These are phyloP conservation scores for Peniophora sp. DNA, from an alignment of 1,284 basidiomycete species.

Conservation along the genomic window DNA sequence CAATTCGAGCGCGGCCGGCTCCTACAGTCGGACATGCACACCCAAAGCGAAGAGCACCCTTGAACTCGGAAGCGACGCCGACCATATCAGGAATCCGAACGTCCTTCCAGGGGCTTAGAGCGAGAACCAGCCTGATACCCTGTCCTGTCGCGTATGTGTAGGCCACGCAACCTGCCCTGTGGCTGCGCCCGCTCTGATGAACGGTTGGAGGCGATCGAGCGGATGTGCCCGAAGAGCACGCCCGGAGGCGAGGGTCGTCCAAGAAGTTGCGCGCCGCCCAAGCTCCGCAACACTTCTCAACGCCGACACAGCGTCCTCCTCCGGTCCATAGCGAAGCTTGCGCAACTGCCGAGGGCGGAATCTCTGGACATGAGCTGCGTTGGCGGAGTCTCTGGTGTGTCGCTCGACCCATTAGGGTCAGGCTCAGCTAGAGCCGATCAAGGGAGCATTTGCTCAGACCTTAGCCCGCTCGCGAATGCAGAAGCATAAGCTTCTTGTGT, in stretches of 20 bases:
- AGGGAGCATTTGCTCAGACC: conserved; percentile 52
- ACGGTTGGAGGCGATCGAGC: not conserved
- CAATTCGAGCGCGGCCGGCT: too few relatives aligned
- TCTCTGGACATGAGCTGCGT: conserved; percentile 21
- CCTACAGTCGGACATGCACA: too few relatives aligned
- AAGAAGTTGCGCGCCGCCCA: conserved; percentile 14
- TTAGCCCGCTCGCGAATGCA: conserved; percentile 47
- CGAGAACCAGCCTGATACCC: too few relatives aligned
- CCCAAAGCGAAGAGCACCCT: too few relatives aligned
- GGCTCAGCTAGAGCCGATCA: conserved; percentile 44
- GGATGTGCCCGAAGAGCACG: not conserved
- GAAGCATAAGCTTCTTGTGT: conserved; percentile 26
- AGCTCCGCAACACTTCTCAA: conserved; percentile 24
- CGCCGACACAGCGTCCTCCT: conserved; percentile 11
- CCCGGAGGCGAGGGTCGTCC: not conserved
- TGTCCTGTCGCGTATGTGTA: too few relatives aligned
- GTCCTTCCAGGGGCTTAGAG: too few relatives aligned
- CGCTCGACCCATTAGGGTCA: conserved; percentile 35
- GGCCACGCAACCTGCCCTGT: not conserved
- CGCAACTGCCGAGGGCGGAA: conserved; percentile 9
- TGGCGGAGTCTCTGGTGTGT: conserved; percentile 40
- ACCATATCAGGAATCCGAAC: too few relatives aligned
- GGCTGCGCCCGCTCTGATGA: not conserved
- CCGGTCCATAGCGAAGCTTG: conserved; percentile 6
- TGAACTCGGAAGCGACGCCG: too few relatives aligned